Percentiles rank a stretch among this genome's conserved stretches.
phyloP scores from a whole-genome alignment of 805 yeast genomes.

The Ogataea angusta region DNA sequence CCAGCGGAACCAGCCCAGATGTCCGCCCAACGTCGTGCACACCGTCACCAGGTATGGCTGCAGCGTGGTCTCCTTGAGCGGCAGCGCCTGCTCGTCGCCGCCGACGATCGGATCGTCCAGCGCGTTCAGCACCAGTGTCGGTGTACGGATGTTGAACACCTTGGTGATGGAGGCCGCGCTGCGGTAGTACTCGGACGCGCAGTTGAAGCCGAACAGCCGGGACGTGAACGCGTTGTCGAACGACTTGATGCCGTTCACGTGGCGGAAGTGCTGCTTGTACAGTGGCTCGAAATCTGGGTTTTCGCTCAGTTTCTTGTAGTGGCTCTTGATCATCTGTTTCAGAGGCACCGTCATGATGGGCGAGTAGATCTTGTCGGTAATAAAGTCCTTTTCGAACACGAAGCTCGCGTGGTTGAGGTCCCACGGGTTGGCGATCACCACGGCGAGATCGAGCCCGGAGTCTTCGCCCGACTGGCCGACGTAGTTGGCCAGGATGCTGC shows the following conservation, averaged over 20 bases:
- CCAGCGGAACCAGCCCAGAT: slow-evolving; percentile 70
- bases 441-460: slow-evolving; percentile 50
- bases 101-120: slow-evolving; percentile 76
- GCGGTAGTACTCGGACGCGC: slow-evolving; percentile 64
- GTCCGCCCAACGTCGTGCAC: slow-evolving; percentile 73
- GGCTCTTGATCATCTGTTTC: slow-evolving; percentile 39
- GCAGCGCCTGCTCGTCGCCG: slow-evolving; percentile 39
- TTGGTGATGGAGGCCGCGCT: slow-evolving; percentile 56
- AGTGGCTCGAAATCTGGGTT: slow-evolving; percentile 25
- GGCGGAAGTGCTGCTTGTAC: slow-evolving; percentile 19
- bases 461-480: slow-evolving; percentile 59
- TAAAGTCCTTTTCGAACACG: slow-evolving; percentile 38
- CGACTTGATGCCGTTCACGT: slow-evolving; percentile 38
- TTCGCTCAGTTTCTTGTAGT: slow-evolving; percentile 37
- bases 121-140: slow-evolving; percentile 61
- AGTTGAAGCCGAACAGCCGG: slow-evolving; percentile 59
- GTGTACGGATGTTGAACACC: slow-evolving; percentile 52
- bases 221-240: slow-evolving; percentile 69
- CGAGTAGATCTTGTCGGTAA: slow-evolving; percentile 48
- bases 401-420: slow-evolving; percentile 53
- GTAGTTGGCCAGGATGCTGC: slow-evolving; percentile 65
- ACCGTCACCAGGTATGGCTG: slow-evolving; percentile 62
- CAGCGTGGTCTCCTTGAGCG: slow-evolving; percentile 43
- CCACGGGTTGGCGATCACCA: slow-evolving; percentile 70
- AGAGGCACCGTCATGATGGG: slow-evolving; percentile 50